Conservation (phyloP, 2,329 filamentous ascomycete species). For the Paecilomyces sp. region DNA sequence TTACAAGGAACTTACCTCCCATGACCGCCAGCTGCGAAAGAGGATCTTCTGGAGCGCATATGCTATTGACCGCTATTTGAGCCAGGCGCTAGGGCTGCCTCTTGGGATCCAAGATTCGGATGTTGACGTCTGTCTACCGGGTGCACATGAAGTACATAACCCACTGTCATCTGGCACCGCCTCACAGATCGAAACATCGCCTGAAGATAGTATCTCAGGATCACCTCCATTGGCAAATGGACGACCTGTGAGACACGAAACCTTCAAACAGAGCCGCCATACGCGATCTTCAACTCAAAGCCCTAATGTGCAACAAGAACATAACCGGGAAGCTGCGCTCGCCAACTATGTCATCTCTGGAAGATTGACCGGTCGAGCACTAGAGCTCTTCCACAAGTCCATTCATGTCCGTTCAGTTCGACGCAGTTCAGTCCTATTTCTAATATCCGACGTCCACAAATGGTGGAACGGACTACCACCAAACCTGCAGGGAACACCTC, state of each 20-base stretch:
- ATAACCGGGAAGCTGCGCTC: slow-evolving; percentile 24
- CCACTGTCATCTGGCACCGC: slow-evolving; percentile 6
- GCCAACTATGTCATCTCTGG: slow-evolving; percentile 34
- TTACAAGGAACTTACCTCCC: slow-evolving; percentile 38
- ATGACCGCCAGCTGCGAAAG: slow-evolving; percentile 34
- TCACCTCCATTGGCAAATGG: not conserved
- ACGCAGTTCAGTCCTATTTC: slow-evolving; percentile 27
- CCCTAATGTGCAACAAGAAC: slow-evolving; percentile 3
- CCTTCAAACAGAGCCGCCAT: not conserved
- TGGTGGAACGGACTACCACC: slow-evolving; percentile 36
- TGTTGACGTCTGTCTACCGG: slow-evolving; percentile 42
- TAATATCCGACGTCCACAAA: slow-evolving; percentile 35
- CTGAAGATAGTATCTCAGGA: not conserved
- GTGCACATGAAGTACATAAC: slow-evolving; percentile 33
- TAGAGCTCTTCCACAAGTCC: slow-evolving; percentile 37
- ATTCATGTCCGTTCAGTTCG: slow-evolving; percentile 33
- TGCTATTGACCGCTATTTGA: slow-evolving; percentile 35
- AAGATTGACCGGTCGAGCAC: slow-evolving; percentile 31
- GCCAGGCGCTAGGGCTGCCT: slow-evolving; percentile 31
- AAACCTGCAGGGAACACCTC: slow-evolving; percentile 15
- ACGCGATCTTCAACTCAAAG: not conserved
- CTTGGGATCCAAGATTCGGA: slow-evolving; percentile 36
- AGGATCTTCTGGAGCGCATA: slow-evolving; percentile 38
- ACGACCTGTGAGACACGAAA: not conserved
- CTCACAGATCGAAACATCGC: slow-evolving; percentile 1